A percentile compares a stretch with the other conserved stretches of the same genome.
Evolutionary conservation across 495 filamentous ascomycete species (phyloP).

Genomic region (Cairneyella variabilis): DNA sequence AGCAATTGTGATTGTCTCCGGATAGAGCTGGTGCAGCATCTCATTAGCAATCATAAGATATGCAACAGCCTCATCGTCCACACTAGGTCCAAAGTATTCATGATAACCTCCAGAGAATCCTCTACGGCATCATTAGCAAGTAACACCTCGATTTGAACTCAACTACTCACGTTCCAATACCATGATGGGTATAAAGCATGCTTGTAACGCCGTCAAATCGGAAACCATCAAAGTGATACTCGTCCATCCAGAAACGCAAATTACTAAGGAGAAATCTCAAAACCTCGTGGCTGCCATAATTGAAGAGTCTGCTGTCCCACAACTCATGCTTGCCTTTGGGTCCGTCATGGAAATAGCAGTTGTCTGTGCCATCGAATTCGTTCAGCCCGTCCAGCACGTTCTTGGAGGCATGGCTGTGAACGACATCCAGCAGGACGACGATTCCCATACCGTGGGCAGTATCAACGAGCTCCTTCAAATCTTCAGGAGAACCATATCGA

Average conservation of each 20-base stretch:
- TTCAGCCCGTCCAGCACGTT: constrained; percentile 93
- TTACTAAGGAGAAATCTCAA: constrained; percentile 92
- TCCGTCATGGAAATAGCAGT: constrained; percentile 92
- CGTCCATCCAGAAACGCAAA: constrained; percentile 98
- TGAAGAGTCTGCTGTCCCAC: constrained; percentile 96
- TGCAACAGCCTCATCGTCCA: constrained; percentile 94
- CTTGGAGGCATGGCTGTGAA: constrained; percentile 97
- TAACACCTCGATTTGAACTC: neutral
- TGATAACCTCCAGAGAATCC: constrained; percentile 98
- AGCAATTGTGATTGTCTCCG: constrained; percentile 82
- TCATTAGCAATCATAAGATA: constrained; percentile 97
- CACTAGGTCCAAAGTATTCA: constrained; percentile 88
- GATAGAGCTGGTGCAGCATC: constrained; percentile 86
- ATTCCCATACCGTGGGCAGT: constrained; percentile 90
- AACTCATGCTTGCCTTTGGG: constrained; percentile 79
- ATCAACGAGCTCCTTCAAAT: constrained; percentile 94
- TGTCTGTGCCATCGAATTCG: constrained; percentile 89
- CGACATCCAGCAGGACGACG: constrained; percentile 90
- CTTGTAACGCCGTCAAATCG: constrained; percentile 97
- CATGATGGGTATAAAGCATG: constrained; percentile 95
- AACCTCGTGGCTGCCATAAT: constrained; percentile 94
- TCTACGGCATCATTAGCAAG: constrained; percentile 42
- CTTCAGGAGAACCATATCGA: constrained; percentile 89
- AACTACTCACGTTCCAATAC: constrained; percentile 87
- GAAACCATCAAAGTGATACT: constrained; percentile 95